Conservation (phyloP, 148 eudicot species). For the Oxyria digyna region DNA sequence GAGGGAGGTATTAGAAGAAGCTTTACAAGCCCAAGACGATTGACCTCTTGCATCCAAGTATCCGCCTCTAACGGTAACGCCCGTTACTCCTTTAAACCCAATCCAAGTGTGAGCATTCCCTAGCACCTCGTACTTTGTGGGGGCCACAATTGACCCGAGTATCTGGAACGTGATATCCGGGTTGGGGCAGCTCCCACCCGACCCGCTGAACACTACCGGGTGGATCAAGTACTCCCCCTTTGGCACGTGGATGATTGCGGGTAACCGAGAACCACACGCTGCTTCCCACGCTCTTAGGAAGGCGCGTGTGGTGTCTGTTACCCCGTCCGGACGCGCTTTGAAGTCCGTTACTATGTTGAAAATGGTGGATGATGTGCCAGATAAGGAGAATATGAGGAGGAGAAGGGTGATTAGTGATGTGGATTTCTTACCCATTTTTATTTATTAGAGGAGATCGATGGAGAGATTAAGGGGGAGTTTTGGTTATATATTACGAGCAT, state of each 20-base stretch:
- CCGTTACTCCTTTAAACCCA: slow-evolving; percentile 10
- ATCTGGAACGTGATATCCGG: slow-evolving; percentile 21
- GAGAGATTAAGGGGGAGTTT: neutral
- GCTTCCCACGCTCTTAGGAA: slow-evolving; percentile 39
- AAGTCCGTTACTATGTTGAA: slow-evolving; percentile 8
- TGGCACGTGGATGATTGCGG: slow-evolving; percentile 32
- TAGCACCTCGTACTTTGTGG: slow-evolving; percentile 19
- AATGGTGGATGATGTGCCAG: slow-evolving; percentile 18
- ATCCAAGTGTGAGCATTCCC: slow-evolving; percentile 28
- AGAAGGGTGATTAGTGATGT: slow-evolving; percentile 1
- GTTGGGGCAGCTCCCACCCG: slow-evolving; percentile 16
- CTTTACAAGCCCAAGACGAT: neutral
- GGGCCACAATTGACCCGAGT: slow-evolving; percentile 43
- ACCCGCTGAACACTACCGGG: slow-evolving; percentile 19
- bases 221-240: slow-evolving; percentile 33
- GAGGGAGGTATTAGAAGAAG: neutral
- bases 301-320: slow-evolving; percentile 24
- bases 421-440: neutral
- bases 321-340: slow-evolving; percentile 40
- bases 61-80: neutral
- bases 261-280: slow-evolving; percentile 24
- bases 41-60: neutral
- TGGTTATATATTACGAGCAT: no score
- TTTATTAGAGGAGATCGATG: neutral
- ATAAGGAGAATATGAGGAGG: neutral